These are phyloP conservation scores for Penicillium subrubescens DNA, from an alignment of 495 filamentous ascomycete genomes.

Conservation along the genomic window DNA sequence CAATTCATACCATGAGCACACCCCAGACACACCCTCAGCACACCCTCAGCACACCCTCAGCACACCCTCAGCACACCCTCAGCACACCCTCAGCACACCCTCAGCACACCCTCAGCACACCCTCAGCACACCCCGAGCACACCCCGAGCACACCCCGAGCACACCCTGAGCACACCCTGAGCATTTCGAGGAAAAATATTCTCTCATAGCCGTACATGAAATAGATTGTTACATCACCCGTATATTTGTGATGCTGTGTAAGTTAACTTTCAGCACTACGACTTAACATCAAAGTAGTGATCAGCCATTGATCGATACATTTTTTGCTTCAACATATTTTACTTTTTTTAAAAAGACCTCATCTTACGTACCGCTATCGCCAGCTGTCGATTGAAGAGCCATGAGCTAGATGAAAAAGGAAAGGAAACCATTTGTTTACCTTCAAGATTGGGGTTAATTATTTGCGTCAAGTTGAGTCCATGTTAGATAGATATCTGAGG, in stretches of 20 bases:
- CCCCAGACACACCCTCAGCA: not conserved
- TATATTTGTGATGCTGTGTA: not conserved
- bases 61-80: not conserved
- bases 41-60: not conserved
- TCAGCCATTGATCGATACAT: not conserved
- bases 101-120: not conserved
- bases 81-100: not conserved
- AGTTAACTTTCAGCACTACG: not conserved
- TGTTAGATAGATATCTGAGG: conserved; percentile 2
- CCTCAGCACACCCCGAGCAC: not conserved
- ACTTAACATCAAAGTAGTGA: not conserved
- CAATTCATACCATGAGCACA: not conserved
- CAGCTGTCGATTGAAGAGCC: not conserved
- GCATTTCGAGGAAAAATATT: not conserved
- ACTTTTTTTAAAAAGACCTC: not conserved
- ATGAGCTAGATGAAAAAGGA: not conserved
- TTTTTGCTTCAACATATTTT: not conserved
- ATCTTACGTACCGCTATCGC: not conserved
- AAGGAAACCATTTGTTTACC: not conserved
- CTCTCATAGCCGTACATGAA: not conserved
- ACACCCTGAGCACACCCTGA: not conserved
- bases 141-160: too few species aligned
- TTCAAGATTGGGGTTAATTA: not conserved
- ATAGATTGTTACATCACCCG: not conserved
- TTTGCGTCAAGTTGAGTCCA: not conserved